Base-by-base conservation (phyloP, 1,284 basidiomycete genomes). In the Vanrija pseudolonga region DNA sequence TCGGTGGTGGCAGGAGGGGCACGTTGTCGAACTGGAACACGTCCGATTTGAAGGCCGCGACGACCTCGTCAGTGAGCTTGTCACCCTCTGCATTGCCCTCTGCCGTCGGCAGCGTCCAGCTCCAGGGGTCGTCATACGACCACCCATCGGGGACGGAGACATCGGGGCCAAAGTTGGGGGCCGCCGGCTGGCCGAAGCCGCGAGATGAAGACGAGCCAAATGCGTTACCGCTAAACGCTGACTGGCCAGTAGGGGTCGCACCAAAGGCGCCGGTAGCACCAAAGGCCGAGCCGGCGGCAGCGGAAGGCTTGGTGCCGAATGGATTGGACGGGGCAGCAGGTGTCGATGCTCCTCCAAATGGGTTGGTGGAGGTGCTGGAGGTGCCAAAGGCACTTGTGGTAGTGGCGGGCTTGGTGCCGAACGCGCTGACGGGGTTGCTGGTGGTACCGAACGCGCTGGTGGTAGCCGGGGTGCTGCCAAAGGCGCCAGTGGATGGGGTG, bases 1-100 rank as follows among this genome's bases (percentile, higher is more conserved):
- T 64, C 3, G 90, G 90, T 37, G 90, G 90, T 45, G 88, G 80
- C 77, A 84, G 84, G 47, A 89, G 83, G 0, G 90, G 90, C 20
- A 93, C 82, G 56, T 82, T 80, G 11, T 84, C 86, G 82, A 85
- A 84, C 61, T 83, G 83, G 65, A 90, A 92, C 72, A 71, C 81
- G 47, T 78, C 76, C 12, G 76, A 78, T 65, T 78, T 72, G 67
- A 89, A 92, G 39, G 85, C 83, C 15, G 81, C 80, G 61, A 82
- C 68, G 45, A 80, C 83, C 22, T 72, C 73, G 39, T 79, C 74
- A 4, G 48, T 50, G 28, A 67, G 32, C 45, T 60, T 68, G 11
- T 26, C 38, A 1, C 22, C 41, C 19, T 46, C 41, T 12, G 12
- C 9, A 4, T 12, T 32, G 6, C 48, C 55, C 3, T 64, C 62